These are phyloP conservation scores for Ambrosiella xylebori DNA, from an alignment of 2,329 filamentous ascomycete species.

Conservation along the genomic window DNA sequence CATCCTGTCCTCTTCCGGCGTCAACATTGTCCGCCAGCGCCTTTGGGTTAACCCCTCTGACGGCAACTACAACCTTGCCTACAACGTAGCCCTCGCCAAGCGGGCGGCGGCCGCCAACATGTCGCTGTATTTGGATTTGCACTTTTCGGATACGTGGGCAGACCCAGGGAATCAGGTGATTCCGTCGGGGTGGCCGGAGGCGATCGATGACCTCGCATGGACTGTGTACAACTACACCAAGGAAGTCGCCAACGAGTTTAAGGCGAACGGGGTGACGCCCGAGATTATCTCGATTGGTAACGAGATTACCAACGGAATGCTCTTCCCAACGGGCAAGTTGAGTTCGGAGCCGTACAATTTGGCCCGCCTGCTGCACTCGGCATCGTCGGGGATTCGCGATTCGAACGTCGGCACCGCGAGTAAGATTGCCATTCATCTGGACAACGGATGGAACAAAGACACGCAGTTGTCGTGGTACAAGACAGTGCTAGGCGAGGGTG, in stretches of 20 bases:
- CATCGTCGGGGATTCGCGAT: slow-evolving; percentile 46
- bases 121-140: slow-evolving; percentile 43
- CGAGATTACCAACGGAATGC: slow-evolving; percentile 49
- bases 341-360: slow-evolving; percentile 37
- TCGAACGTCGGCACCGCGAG: slow-evolving; percentile 38
- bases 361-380: slow-evolving; percentile 45
- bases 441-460: slow-evolving; percentile 58
- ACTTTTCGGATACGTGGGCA: slow-evolving; percentile 55
- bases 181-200: slow-evolving; percentile 46
- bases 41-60: slow-evolving; percentile 53
- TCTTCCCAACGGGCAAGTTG: slow-evolving; percentile 46
- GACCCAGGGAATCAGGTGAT: slow-evolving; percentile 46
- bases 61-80: slow-evolving; percentile 50
- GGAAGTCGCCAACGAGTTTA: slow-evolving; percentile 43
- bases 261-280: slow-evolving; percentile 34
- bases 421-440: slow-evolving; percentile 57
- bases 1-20: slow-evolving; percentile 42
- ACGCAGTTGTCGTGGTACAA: slow-evolving; percentile 51
- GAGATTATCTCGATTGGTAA: slow-evolving; percentile 55
- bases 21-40: slow-evolving; percentile 54
- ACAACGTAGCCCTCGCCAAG: slow-evolving; percentile 51
- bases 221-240: slow-evolving; percentile 53
- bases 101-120: slow-evolving; percentile 46
- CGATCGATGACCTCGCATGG: slow-evolving; percentile 40
- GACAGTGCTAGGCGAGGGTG: slow-evolving; percentile 33